These are phyloP conservation scores for Blumeriella jaapii DNA, from an alignment of 2,329 filamentous ascomycete genomes.

Conservation along the genomic window DNA sequence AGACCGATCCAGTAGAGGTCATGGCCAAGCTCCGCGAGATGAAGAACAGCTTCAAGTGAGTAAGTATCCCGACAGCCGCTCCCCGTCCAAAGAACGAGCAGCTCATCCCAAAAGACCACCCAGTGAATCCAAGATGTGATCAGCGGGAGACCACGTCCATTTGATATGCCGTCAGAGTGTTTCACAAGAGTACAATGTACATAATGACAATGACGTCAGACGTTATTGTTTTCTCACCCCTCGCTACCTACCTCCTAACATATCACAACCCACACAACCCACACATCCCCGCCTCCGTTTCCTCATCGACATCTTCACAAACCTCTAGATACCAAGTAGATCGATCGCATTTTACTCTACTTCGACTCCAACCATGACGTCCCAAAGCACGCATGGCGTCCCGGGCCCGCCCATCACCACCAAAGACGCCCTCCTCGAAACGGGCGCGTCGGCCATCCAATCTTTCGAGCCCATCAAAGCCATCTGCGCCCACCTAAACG, in stretches of 20 bases:
- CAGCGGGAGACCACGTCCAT: too few relatives aligned
- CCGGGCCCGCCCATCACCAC: slow-evolving; percentile 29
- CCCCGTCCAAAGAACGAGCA: neutral
- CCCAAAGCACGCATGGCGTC: slow-evolving; percentile 11
- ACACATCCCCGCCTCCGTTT: too few relatives aligned
- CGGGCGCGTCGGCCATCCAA: slow-evolving; percentile 48
- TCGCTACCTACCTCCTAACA: too few relatives aligned
- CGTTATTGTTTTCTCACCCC: too few relatives aligned
- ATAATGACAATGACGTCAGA: slow-evolving; percentile 2
- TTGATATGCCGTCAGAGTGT: too few relatives aligned
- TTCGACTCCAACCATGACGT: slow-evolving; percentile 7
- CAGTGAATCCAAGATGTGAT: slow-evolving; percentile 11
- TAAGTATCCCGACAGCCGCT: slow-evolving; percentile 13
- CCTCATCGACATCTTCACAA: too few relatives aligned
- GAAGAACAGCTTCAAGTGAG: slow-evolving; percentile 55
- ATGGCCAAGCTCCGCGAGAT: slow-evolving; percentile 80
- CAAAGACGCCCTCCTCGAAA: slow-evolving; percentile 48
- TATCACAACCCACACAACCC: too few relatives aligned
- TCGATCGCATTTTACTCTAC: too few relatives aligned
- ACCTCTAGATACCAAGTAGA: too few relatives aligned
- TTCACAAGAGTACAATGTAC: too few relatives aligned
- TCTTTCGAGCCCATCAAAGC: slow-evolving; percentile 60
- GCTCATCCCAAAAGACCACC: slow-evolving; percentile 10
- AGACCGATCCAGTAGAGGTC: slow-evolving; percentile 68
- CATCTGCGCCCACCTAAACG: slow-evolving; percentile 69